These are phyloP conservation scores for Penicillium sp. DNA, from an alignment of 2,329 filamentous ascomycete genomes.

Conservation along the genomic window DNA sequence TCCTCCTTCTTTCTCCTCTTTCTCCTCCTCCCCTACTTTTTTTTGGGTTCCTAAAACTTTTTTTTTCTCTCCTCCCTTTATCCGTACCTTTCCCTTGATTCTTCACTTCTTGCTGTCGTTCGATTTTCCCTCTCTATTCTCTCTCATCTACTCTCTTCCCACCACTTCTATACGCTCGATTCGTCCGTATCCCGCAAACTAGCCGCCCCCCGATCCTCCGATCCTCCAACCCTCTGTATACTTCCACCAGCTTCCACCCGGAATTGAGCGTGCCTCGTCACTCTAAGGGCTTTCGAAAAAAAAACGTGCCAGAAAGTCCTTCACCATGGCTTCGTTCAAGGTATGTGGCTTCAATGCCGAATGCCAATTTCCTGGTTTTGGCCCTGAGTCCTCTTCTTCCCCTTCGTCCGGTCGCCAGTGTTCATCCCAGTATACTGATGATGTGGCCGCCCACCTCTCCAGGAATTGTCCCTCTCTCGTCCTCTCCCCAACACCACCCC, in stretches of 20 bases:
- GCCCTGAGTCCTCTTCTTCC: neutral
- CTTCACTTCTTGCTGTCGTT: constrained; percentile 18
- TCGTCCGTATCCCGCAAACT: constrained; percentile 12
- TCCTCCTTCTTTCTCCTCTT: constrained; percentile 32
- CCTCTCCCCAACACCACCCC: constrained; percentile 72
- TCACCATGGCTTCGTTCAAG: constrained; percentile 50
- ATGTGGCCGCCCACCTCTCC: constrained; percentile 27
- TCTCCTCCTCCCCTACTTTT: constrained; percentile 34
- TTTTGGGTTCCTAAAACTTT: constrained; percentile 22
- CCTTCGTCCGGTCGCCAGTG: constrained; percentile 3
- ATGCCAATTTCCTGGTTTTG: constrained; percentile 10
- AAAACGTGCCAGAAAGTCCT: constrained; percentile 40
- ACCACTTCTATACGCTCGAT: constrained; percentile 17
- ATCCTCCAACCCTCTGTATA: constrained; percentile 18
- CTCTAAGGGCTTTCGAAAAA: constrained; percentile 37
- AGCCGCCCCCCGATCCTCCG: constrained; percentile 15
- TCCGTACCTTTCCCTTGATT: constrained; percentile 8
- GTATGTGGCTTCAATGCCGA: constrained; percentile 29
- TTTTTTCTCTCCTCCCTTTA: constrained; percentile 22
- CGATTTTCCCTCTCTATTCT: constrained; percentile 16
- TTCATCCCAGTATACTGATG: constrained; percentile 29
- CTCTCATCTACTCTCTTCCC: constrained; percentile 16
- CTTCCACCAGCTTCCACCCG: constrained; percentile 26
- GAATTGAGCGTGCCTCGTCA: constrained; percentile 30
- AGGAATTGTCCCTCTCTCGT: constrained; percentile 63